Base-by-base conservation (phyloP, 108 stramenopile genomes). In the Cyclotella cryptica region DNA sequence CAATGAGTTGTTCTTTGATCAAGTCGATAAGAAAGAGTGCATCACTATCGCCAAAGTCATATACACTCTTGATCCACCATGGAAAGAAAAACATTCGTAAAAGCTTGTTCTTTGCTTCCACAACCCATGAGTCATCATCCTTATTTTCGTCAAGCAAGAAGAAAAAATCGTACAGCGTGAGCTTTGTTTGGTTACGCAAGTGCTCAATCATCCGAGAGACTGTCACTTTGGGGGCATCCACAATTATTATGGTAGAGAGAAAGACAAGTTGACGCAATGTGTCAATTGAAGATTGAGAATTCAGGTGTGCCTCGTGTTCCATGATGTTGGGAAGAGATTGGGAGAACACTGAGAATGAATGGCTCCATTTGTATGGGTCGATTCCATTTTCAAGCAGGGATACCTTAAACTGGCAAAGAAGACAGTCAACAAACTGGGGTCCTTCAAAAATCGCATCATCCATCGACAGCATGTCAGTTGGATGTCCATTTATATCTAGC, bases 331-430 rank as follows among this genome's bases (percentile, higher is more conserved):
- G 49, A 19, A 72, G 28, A 15, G 72, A 72, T 52, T 24, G 35
- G 11, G 62, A 35, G 60, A 72, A 72, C 9, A 29, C 39, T 24
- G 72, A 72, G 60, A 72, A 72, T 62, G 72, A 61, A 28, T 39
- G 45, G 43, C 72, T 72, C 72, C 72, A 72, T 35, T 61, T 8
- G 3, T 54, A 53, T n/a, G 39, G 5, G 8, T 35, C 14, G 44
- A 6, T 27, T 3, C 22, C 0, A 46, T 24, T 1, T 46, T 66
- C 30, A 11, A 39, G 1, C 12, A 61, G 29, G 2, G 35, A 1
- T 2, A 13, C 4, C 35, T 61, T 61, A 30, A 61, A 61, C 12
- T 39, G 2, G 29, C 19, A 0, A n/a, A 61, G 29, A 29, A 61
- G 35, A 21, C 60, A 10, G 5, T 13, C 15, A n/a, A 61, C 35